Conservation (phyloP, 495 filamentous ascomycete species). For the Neurospora sp. region DNA sequence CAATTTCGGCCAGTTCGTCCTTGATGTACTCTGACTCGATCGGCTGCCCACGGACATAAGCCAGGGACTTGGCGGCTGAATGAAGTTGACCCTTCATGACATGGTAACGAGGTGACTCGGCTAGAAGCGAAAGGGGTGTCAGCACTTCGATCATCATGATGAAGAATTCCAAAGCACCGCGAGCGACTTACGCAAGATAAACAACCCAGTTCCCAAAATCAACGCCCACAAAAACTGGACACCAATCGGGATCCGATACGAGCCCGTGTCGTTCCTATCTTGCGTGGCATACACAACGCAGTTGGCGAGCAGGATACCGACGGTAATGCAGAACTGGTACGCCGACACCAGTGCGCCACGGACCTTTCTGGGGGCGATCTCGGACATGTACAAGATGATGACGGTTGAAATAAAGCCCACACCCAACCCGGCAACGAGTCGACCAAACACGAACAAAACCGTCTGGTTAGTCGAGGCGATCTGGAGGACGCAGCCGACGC, state of each 20-base stretch:
- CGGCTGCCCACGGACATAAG: conserved; percentile 56
- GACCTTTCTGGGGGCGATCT: conserved; percentile 52
- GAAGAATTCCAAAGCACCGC: background rate
- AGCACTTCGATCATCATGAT: background rate
- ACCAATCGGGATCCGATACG: conserved; percentile 63
- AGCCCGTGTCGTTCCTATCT: conserved; percentile 51
- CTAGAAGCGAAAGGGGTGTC: conserved; percentile 1
- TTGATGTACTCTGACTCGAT: conserved; percentile 53
- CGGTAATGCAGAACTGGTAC: conserved; percentile 70
- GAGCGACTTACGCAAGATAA: conserved; percentile 40
- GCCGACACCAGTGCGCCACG: conserved; percentile 64
- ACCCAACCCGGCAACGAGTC: conserved; percentile 59
- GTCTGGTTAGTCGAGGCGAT: conserved; percentile 29
- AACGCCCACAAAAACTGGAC: conserved; percentile 63
- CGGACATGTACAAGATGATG: conserved; percentile 67
- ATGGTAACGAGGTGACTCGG: conserved; percentile 72
- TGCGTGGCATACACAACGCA: conserved; percentile 61
- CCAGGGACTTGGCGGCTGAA: conserved; percentile 49
- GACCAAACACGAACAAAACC: conserved; percentile 50
- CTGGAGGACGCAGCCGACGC: conserved; percentile 53
- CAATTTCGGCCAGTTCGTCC: conserved; percentile 68
- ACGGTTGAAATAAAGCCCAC: conserved; percentile 65
- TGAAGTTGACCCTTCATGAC: conserved; percentile 64
- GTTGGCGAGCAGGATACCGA: conserved; percentile 63
- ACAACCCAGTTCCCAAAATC: conserved; percentile 51